Evolutionary conservation across 805 yeast species (phyloP), one percentile per base, ranked within the genome.

Genomic region (Kazachstania taianensis): DNA sequence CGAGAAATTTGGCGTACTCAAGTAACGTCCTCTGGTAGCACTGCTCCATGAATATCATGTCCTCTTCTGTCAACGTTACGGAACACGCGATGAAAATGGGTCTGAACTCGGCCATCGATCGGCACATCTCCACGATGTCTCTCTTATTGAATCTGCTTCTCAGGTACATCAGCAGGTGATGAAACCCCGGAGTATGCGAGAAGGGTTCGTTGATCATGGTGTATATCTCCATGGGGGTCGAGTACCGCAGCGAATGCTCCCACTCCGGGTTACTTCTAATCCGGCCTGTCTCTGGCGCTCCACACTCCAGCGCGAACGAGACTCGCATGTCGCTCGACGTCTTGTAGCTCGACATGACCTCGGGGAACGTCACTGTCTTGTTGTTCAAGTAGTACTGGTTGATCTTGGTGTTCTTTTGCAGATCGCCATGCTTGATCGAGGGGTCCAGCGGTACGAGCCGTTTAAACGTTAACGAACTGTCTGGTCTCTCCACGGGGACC

Each of bases 41-140:
- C 62, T 89, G 94, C 54, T 89, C 98, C 81, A 92, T 85, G 52
- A 89, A 89, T 3, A 89, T 81, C 58, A 87, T 67, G 56, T 89
- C 98, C 28, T 83, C 94, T 48, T 84, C 94, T 39, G 87, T 83
- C 25, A 89, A 61, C 5, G 92, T 77, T 49, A 83, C 81, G 27
- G 94, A 83, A 49, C 94, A 82, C 3, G 96, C 96, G 48, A 87
- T 85, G 55, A 89, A 89, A 9, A 87, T 77, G 2, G 97, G 96
- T 44, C 97, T 64, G 51, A 86, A 86, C 30, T 80, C 81, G 0
- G 96, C 92, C 79, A 89, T 81, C 7, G 83, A 74, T 50, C 79
- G 78, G 2, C 94, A 86, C 77, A 92, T 79, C 37, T 77, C 72
- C 38, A 86, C 81, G 38, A 89, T 66, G 59, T 79, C 77, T 12